Evolutionary conservation across 345 rosid species (phyloP).

Genomic region (Eucalyptus pauciflora): DNA sequence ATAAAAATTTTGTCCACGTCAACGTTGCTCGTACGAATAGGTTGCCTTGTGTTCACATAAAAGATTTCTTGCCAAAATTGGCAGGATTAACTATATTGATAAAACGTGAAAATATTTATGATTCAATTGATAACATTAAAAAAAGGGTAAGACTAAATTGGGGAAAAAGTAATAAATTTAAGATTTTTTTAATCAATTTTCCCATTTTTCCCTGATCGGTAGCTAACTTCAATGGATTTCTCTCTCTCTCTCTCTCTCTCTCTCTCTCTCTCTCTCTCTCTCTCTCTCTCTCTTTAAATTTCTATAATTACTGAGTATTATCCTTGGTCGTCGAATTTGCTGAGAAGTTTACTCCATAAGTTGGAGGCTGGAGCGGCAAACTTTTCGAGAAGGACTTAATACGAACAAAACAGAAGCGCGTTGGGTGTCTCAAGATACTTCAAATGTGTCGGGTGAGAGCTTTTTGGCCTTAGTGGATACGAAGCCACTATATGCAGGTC

Average conservation of each 20-base stretch:
- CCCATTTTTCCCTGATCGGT: background rate
- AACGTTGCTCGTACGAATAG: fast-evolving
- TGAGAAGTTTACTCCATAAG: background rate
- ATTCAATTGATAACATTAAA: too few relatives aligned
- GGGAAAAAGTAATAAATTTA: too few relatives aligned
- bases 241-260: background rate
- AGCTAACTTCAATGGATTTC: background rate
- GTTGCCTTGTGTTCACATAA: fast-evolving
- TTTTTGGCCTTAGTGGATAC: background rate
- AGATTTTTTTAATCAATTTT: too few relatives aligned
- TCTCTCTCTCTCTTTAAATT: too few relatives aligned
- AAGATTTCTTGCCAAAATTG: too few relatives aligned
- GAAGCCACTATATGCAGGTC: background rate
- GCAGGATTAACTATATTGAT: background rate
- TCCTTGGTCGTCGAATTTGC: too few relatives aligned
- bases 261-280: background rate
- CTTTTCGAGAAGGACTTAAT: background rate
- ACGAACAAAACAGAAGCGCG: background rate
- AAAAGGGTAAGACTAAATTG: fast-evolving
- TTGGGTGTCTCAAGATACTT: background rate
- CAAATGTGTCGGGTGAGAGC: background rate
- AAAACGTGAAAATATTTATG: background rate
- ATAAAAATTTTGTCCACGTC: fast-evolving
- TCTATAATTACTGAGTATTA: too few relatives aligned
- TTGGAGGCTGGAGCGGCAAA: slow-evolving; percentile 1